Evolutionary conservation across 2,329 filamentous ascomycete species (phyloP).

Genomic region (Epichloe baconii): DNA sequence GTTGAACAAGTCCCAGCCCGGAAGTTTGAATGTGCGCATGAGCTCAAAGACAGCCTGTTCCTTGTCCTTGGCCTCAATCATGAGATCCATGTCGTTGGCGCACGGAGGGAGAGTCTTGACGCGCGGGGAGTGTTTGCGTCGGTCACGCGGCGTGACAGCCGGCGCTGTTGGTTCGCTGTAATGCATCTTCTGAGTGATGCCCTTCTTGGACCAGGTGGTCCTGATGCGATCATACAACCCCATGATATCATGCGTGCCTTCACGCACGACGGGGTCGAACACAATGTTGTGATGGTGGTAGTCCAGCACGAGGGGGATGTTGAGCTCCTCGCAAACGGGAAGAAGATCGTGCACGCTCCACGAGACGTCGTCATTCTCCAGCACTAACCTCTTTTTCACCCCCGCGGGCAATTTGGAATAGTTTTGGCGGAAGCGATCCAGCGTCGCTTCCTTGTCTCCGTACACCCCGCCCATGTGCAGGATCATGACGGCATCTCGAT

Average conservation of each 20-base stretch:
- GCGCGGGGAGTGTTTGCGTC: constrained; percentile 74
- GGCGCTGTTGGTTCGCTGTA: constrained; percentile 60
- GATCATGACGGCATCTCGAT: constrained; percentile 88
- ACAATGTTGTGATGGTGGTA: constrained; percentile 94
- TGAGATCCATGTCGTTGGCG: constrained; percentile 74
- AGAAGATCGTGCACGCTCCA: constrained; percentile 89
- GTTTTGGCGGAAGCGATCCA: constrained; percentile 65
- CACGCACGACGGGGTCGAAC: constrained; percentile 62
- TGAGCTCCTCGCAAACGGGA: constrained; percentile 83
- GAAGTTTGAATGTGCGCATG: constrained; percentile 77
- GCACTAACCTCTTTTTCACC: constrained; percentile 68
- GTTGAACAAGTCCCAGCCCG: constrained; percentile 63
- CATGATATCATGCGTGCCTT: constrained; percentile 75
- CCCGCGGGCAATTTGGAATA: constrained; percentile 53
- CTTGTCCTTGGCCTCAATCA: constrained; percentile 98
- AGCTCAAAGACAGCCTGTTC: constrained; percentile 92
- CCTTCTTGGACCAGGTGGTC: constrained; percentile 72
- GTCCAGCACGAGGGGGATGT: constrained; percentile 78
- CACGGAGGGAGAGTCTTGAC: constrained; percentile 75
- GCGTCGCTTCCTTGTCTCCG: constrained; percentile 69
- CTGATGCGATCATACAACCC: constrained; percentile 61
- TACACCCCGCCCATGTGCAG: constrained; percentile 86
- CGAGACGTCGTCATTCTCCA: constrained; percentile 89
- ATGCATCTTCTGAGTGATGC: constrained; percentile 91
- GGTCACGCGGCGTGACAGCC: constrained; percentile 63